phyloP scores from a whole-genome alignment of 2,329 filamentous ascomycete genomes.

The Monilinia polystroma region DNA sequence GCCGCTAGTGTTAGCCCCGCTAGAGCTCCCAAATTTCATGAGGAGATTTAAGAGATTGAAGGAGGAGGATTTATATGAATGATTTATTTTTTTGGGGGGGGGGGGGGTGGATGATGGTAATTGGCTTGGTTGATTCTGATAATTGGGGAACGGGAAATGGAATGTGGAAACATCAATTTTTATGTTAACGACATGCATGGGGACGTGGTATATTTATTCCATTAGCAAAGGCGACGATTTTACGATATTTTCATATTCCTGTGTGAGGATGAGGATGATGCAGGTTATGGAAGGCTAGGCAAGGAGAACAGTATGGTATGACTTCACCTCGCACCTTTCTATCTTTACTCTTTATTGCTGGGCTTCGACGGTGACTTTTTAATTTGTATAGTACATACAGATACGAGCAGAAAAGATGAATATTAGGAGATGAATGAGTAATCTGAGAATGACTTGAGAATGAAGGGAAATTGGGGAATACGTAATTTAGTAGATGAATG shows the following conservation, averaged over 20 bases:
- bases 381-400: no score
- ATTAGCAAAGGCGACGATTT: background rate
- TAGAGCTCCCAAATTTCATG: slow-evolving; percentile 58
- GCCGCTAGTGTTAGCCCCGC: slow-evolving; percentile 51
- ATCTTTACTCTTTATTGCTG: background rate
- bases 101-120: background rate
- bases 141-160: background rate
- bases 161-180: background rate
- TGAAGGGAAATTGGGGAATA: no score
- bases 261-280: background rate
- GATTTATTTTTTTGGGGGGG: background rate
- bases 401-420: no score
- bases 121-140: background rate
- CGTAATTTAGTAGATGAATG: no score
- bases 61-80: background rate
- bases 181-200: background rate
- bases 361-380: no score
- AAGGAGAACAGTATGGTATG: background rate
- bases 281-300: no score
- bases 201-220: background rate
- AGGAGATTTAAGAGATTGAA: slow-evolving; percentile 55
- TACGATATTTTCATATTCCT: background rate
- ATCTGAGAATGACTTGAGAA: no score
- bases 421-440: no score
- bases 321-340: background rate